Percentiles rank a stretch among this genome's conserved stretches.
phyloP scores from a whole-genome alignment of 164 flowering plant species.

The Macadamia integrifolia region DNA sequence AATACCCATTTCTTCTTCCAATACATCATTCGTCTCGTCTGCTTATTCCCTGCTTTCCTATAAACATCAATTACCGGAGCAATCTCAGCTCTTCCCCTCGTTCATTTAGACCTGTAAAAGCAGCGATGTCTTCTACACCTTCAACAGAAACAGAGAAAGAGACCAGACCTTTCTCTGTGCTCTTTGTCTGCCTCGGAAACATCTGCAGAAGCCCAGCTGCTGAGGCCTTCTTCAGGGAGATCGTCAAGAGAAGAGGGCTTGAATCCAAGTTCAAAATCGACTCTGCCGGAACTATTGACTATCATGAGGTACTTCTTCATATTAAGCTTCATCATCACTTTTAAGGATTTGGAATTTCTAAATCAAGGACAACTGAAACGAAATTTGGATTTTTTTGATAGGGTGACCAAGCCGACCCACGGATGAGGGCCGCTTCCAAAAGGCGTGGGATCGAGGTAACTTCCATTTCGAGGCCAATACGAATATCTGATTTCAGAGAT shows the following conservation, averaged over 20 bases:
- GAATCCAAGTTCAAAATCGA: conserved; percentile 68
- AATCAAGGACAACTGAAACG: background rate
- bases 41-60: no score
- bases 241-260: conserved; percentile 59
- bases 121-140: conserved; percentile 22
- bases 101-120: background rate
- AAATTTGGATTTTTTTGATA: conserved; percentile 6
- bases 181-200: conserved; percentile 96
- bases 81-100: no score
- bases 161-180: conserved; percentile 69
- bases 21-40: no score
- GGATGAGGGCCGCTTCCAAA: conserved; percentile 89
- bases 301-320: conserved; percentile 21
- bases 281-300: conserved; percentile 86
- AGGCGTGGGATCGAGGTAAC: conserved; percentile 85
- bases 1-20: no score
- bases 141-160: conserved; percentile 20
- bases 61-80: no score
- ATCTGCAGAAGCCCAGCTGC: conserved; percentile 98
- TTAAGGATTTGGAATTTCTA: no score
- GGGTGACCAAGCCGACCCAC: conserved; percentile 83
- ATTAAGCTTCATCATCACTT: no score
- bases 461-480: conserved; percentile 79
- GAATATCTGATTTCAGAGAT: conserved; percentile 20
- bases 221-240: conserved; percentile 81